A percentile compares a stretch with the other conserved stretches of the same genome.
These are phyloP conservation scores for Adansonia digitata DNA, from an alignment of 345 rosid genomes.

Conservation along the genomic window DNA sequence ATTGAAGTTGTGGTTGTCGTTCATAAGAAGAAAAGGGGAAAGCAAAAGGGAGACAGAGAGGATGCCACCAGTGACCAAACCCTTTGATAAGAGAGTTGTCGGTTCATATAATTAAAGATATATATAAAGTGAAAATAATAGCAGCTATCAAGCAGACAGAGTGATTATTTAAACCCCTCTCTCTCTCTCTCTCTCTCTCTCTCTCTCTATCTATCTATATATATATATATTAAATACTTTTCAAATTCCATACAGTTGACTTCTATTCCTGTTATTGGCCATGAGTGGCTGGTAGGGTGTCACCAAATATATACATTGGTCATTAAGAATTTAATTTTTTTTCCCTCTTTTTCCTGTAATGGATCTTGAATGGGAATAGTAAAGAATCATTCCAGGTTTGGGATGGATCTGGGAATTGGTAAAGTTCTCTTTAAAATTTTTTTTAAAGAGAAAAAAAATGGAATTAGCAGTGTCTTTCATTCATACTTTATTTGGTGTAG, in stretches of 20 bases:
- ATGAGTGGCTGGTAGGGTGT: background rate
- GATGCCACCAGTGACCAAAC: background rate
- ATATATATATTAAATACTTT: too few relatives aligned
- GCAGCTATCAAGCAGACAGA: background rate
- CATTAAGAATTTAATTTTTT: background rate
- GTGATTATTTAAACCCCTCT: background rate
- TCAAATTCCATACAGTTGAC: background rate
- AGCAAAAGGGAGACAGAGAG: background rate
- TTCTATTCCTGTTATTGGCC: too few relatives aligned
- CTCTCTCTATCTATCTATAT: too few relatives aligned
- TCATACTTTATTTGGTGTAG: background rate
- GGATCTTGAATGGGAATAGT: background rate
- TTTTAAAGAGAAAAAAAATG: background rate
- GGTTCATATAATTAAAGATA: constrained; percentile 9
- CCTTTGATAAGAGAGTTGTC: background rate
- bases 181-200: too few relatives aligned
- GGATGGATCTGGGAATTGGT: too few relatives aligned
- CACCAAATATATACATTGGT: too few relatives aligned
- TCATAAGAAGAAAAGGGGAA: background rate
- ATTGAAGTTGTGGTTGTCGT: background rate
- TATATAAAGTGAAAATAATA: background rate
- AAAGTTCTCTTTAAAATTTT: background rate
- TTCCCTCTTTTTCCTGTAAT: background rate
- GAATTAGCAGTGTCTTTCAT: background rate
- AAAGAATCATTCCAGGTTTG: too few relatives aligned